Percentiles rank a stretch among this genome's conserved stretches.
Conservation (phyloP, 352 stramenopile genomes). For the Globisporangium parvum region DNA sequence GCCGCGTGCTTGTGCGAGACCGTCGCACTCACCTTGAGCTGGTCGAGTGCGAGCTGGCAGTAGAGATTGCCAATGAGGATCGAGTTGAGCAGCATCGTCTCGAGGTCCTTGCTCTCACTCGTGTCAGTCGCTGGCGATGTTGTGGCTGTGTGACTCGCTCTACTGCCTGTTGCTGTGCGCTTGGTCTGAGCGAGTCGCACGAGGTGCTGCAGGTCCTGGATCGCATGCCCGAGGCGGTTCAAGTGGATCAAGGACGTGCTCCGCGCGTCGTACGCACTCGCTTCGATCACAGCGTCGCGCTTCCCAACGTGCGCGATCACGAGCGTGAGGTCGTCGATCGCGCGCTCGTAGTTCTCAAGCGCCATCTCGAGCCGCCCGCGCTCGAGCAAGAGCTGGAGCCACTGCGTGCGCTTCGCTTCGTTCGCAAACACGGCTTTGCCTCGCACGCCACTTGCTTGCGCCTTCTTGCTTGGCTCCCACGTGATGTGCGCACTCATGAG, state of each 20-base stretch:
- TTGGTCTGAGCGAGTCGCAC: constrained; percentile 12
- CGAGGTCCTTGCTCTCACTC: constrained; percentile 4
- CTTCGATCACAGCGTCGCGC: constrained; percentile 17
- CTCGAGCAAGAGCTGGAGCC: constrained; percentile 41
- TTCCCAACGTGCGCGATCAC: constrained; percentile 35
- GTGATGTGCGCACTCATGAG: constrained; percentile 28
- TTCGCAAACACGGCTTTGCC: constrained; percentile 28
- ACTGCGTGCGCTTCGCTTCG: constrained; percentile 32
- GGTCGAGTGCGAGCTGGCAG: constrained; percentile 42
- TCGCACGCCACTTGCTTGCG: background rate
- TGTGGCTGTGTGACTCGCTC: background rate
- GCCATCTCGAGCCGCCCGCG: constrained; percentile 31
- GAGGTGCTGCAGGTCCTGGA: constrained; percentile 42
- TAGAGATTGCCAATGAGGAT: constrained; percentile 53
- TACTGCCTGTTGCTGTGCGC: no score
- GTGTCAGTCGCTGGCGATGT: background rate
- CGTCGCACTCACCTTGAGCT: constrained; percentile 25
- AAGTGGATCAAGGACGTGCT: constrained; percentile 33
- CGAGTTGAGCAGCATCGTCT: constrained; percentile 29
- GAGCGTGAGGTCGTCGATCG: constrained; percentile 35
- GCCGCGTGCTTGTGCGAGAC: constrained; percentile 19
- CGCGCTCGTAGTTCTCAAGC: constrained; percentile 29
- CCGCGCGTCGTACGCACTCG: constrained; percentile 25
- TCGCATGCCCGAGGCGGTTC: constrained; percentile 28
- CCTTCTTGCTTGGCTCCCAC: constrained; percentile 27